Evolutionary conservation across 495 filamentous ascomycete species (phyloP).

Genomic region (Tirmania nivea): DNA sequence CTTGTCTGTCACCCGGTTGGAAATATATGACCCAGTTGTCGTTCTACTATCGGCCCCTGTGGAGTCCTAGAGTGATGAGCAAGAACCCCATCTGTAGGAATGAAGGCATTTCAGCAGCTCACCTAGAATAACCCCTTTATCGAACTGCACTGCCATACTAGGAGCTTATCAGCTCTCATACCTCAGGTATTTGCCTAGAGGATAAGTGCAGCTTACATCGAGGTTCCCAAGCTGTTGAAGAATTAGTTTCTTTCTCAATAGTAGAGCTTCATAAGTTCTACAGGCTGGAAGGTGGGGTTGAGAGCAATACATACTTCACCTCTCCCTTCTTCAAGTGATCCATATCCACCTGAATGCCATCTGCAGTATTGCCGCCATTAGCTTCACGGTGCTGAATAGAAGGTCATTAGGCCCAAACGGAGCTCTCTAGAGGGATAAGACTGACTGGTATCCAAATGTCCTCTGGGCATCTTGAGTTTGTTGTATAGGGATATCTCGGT

Average conservation of each 20-base stretch:
- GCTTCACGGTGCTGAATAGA: background rate
- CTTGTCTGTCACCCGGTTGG: conserved; percentile 97
- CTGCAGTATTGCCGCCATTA: conserved; percentile 25
- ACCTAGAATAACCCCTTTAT: conserved; percentile 86
- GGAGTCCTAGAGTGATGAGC: conserved; percentile 7
- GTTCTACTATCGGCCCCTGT: conserved; percentile 82
- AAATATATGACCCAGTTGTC: conserved; percentile 96
- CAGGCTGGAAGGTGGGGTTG: background rate
- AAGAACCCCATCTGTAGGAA: background rate
- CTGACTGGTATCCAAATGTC: background rate
- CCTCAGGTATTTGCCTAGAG: too few species aligned
- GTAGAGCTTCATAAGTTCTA: too few species aligned
- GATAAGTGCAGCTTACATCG: conserved; percentile 47
- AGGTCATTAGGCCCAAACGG: too few species aligned
- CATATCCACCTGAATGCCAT: conserved; percentile 99
- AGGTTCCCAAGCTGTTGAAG: conserved; percentile 59
- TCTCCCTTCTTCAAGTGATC: conserved; percentile 79
- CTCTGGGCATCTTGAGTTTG: too few species aligned
- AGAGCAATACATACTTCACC: conserved; percentile 47
- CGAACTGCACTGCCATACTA: conserved; percentile 90
- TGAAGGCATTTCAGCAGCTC: conserved; percentile 9
- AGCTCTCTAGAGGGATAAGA: background rate
- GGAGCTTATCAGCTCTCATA: conserved; percentile 7
- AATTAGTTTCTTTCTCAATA: too few species aligned
- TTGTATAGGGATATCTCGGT: too few species aligned